Base-by-base conservation (phyloP, 2,329 filamentous ascomycete species). In the Tolypocladium guangdongense region DNA sequence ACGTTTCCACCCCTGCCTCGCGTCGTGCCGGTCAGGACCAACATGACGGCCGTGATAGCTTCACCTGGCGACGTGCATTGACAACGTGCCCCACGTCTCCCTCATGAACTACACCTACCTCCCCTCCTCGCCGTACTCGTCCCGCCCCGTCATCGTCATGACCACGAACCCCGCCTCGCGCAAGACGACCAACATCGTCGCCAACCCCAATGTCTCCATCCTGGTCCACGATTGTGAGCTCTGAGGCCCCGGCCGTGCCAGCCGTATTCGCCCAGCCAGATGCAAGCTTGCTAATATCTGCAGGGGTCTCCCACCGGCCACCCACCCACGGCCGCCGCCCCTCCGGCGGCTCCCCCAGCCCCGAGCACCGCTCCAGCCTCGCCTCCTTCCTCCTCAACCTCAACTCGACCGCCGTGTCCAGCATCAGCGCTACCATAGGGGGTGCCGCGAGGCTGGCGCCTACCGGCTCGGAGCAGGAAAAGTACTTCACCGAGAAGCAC, bases 21-120 rank as follows among this genome's bases (percentile, higher is more conserved):
- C 52, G 4, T 10, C 38, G 5, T 27, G 27, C 16, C 35, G 1
- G n/a, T 14, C 27, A 39, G 16, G n/a, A 27, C 48, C 30, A 6
- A 45, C 24, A 3, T 27, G 14, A 0, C n/a, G 41, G 27, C 36
- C 11, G 4, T 7, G 36, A 61, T 64, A 96, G 90, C 89, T 99
- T 60, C 93, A 99, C 71, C 86, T 99, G 52, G 91, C 93, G 62
- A 99, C 93, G 54, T 95, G 88, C 69, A 83, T 83, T 62, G 78
- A 87, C 60, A 87, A 93, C 64, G 77, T 84, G 58, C 93, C 93
- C 11, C 90, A 97, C 68, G 89, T 97, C 60, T 95, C 90, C 38
- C 83, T 99, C 59, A 99, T 99, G 93, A 96, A 95, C 76, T 97
- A 97, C 76, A 97, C 93, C 65, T 97, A 96, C 73, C 86, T 99